Percentiles rank a stretch among this genome's conserved stretches.
phyloP scores from a whole-genome alignment of 2,329 filamentous ascomycete species.

The Pseudovirgaria hyperparasitica region DNA sequence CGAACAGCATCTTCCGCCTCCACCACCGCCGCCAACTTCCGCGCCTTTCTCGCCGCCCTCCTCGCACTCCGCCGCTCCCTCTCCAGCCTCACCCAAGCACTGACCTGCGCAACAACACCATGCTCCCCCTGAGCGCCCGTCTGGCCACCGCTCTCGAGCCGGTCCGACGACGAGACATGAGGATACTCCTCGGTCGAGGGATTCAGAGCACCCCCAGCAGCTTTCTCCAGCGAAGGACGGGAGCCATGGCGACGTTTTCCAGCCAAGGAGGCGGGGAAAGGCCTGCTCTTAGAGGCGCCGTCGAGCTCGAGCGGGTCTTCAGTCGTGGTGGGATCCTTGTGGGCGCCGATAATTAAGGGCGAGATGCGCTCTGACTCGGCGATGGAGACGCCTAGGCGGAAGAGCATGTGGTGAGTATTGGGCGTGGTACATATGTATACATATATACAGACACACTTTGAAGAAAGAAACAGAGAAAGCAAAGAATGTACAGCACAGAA shows the following conservation, averaged over 20 bases:
- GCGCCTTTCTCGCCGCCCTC: conserved; percentile 38
- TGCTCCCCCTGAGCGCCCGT: conserved; percentile 12
- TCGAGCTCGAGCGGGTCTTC: conserved; percentile 27
- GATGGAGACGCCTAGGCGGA: conserved; percentile 37
- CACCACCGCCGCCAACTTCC: conserved; percentile 32
- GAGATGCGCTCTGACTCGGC: conserved; percentile 33
- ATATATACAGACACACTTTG: too few species aligned
- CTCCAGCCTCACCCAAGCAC: conserved; percentile 75
- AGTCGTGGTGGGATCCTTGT: conserved; percentile 31
- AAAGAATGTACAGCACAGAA: too few species aligned
- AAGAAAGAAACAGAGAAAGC: too few species aligned
- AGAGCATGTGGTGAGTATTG: too few species aligned
- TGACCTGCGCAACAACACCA: conserved; percentile 56
- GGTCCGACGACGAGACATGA: conserved; percentile 11
- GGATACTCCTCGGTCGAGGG: conserved; percentile 14
- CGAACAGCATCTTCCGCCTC: conserved; percentile 14
- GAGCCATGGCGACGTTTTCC: conserved; percentile 31
- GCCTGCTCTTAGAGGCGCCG: conserved; percentile 20
- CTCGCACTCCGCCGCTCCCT: conserved; percentile 50
- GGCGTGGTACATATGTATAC: too few species aligned
- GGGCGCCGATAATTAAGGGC: conserved; percentile 31
- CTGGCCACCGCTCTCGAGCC: conserved; percentile 16
- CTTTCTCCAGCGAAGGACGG: conserved; percentile 24
- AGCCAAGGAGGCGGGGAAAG: conserved; percentile 24
- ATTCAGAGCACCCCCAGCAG: too few species aligned